Base-by-base conservation (phyloP, 352 stramenopile species). In the Phytophthora aleatoria region DNA sequence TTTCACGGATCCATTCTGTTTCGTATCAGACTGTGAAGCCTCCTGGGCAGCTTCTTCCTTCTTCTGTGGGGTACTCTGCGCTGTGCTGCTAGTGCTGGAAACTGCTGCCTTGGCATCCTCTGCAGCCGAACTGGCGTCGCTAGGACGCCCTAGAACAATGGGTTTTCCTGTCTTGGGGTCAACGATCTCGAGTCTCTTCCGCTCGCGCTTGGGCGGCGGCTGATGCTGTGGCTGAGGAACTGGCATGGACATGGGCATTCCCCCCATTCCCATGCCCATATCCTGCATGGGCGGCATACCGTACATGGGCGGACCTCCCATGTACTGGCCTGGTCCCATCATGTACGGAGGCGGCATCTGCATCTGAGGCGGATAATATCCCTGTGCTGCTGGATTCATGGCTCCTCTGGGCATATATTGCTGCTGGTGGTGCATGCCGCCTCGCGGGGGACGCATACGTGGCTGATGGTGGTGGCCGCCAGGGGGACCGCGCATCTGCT, bases 401-500 rank as follows among this genome's bases (percentile, higher is more conserved):
- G 43, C 63, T 12, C 77, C 71, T 38, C 77, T 60, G 30, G 73
- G 73, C 20, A 79, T 62, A 47, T 72, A 81, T 26, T 74, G 67
- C 44, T 81, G 70, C 39, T 84, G 76, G 16, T 80, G 72, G n/a
- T 80, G 73, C 58, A 77, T 75, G 20, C 50, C 61, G 7, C 72
- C 67, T 53, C 76, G 61, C 36, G 76, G 79, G 28, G 62, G 71
- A 3, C 75, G 76, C 42, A 75, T 73, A 62, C 74, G 64, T 16
- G 71, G 64, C 42, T 58, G 63, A 10, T 79, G 74, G 48, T 85
- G 74, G 47, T 74, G 61, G 13, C 56, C 44, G 9, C 61, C 72
- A n/a, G 72, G 76, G 1, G 76, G 76, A 0, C 76, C 76, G 11
- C 79, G 74, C 78, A 87, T 87, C 52, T 83, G 75, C 28, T 82